Percentiles rank a stretch among this genome's conserved stretches.
Evolutionary conservation across 2,329 filamentous ascomycete genomes (phyloP).

Genomic region (Phyllosticta citribraziliensis): DNA sequence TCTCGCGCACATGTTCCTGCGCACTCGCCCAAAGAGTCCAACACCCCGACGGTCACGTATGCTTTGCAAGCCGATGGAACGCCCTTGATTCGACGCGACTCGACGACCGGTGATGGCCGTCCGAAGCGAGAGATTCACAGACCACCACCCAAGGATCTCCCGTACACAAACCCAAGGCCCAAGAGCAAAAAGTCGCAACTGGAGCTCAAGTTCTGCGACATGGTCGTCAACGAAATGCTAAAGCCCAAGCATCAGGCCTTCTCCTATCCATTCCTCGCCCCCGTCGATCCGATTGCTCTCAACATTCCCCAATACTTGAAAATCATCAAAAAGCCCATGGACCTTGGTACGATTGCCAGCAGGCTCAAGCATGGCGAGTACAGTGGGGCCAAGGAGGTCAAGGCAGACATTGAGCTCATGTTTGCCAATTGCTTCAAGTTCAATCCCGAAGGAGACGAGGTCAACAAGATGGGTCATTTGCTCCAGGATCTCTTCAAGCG

Average conservation of each 20-base stretch:
- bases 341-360: slow-evolving; percentile 68
- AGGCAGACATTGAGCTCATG: slow-evolving; percentile 71
- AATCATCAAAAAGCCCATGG: slow-evolving; percentile 95
- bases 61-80: slow-evolving; percentile 68
- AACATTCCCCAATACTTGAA: slow-evolving; percentile 91
- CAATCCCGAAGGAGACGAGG: slow-evolving; percentile 69
- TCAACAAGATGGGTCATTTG: slow-evolving; percentile 60
- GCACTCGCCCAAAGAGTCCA: slow-evolving; percentile 32
- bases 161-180: slow-evolving; percentile 71
- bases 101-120: slow-evolving; percentile 65
- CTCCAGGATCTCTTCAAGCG: slow-evolving; percentile 66
- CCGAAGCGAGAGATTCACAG: slow-evolving; percentile 92
- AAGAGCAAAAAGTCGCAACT: slow-evolving; percentile 85
- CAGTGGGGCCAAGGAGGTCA: slow-evolving; percentile 72
- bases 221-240: slow-evolving; percentile 67
- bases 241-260: slow-evolving; percentile 59
- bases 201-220: slow-evolving; percentile 83
- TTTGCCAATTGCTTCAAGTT: slow-evolving; percentile 88
- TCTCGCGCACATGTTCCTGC: slow-evolving; percentile 33
- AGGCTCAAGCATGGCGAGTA: slow-evolving; percentile 76
- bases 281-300: slow-evolving; percentile 87
- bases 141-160: slow-evolving; percentile 82
- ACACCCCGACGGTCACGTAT: slow-evolving; percentile 45
- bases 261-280: slow-evolving; percentile 66
- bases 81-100: slow-evolving; percentile 77